Percentiles rank a stretch among this genome's conserved stretches.
Evolutionary conservation across 306 rosid genomes (phyloP).

Genomic region (Citrullus amarus): DNA sequence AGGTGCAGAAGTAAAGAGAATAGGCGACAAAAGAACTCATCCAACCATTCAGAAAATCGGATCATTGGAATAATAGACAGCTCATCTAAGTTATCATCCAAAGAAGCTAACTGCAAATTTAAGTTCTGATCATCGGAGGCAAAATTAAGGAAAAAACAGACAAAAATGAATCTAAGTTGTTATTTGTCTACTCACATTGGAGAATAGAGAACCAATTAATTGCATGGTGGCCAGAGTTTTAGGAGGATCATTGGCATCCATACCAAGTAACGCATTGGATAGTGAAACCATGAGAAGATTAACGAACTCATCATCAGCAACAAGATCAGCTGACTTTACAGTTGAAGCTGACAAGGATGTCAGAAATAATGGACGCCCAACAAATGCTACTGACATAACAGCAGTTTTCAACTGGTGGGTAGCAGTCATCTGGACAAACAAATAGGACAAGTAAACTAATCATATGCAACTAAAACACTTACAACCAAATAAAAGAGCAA

Average conservation of each 20-base stretch:
- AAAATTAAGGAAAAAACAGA: conserved; percentile 1
- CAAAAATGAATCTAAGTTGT: background rate
- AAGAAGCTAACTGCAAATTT: conserved; percentile 66
- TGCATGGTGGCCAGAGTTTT: conserved; percentile 99
- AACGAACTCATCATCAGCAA: conserved; percentile 42
- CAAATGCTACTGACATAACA: conserved; percentile 92
- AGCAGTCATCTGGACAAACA: conserved; percentile 90
- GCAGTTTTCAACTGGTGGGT: conserved; percentile 99
- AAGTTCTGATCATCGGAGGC: conserved; percentile 14
- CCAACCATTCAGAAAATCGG: conserved; percentile 91
- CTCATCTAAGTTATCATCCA: conserved; percentile 65
- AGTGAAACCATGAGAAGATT: conserved; percentile 86
- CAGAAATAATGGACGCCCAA: conserved; percentile 85
- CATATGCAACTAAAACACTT: conserved; percentile 8
- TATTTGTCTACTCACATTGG: conserved; percentile 56
- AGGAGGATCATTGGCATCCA: conserved; percentile 99
- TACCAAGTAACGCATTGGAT: conserved; percentile 94
- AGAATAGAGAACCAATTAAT: conserved; percentile 83
- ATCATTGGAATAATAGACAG: conserved; percentile 73
- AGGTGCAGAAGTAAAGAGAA: conserved; percentile 85
- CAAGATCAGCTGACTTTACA: conserved; percentile 34
- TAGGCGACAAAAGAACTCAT: conserved; percentile 93
- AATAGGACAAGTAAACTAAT: conserved; percentile 31
- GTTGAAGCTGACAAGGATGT: conserved; percentile 53
- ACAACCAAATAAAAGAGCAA: background rate